Evolutionary conservation across 768 basidiomycete species (phyloP).

Genomic region (Lentinula aciculospora): DNA sequence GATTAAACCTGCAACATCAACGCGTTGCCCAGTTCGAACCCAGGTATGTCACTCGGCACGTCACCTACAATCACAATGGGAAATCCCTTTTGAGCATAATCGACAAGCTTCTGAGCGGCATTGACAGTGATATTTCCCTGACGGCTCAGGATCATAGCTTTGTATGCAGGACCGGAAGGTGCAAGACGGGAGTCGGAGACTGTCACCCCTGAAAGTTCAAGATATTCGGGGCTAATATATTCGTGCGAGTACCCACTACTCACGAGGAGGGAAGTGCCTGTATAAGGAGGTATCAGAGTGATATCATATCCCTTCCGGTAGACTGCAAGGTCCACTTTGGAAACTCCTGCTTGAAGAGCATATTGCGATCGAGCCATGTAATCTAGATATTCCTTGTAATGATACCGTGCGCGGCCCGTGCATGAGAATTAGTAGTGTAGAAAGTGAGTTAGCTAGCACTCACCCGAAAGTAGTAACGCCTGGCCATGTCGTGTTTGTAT

Average conservation of each 20-base stretch:
- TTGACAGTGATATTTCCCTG: constrained; percentile 11
- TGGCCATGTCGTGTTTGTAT: constrained; percentile 12
- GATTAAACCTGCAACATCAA: constrained; percentile 9
- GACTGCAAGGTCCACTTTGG: constrained; percentile 12
- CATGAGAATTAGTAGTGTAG: too few relatives aligned
- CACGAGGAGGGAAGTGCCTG: constrained; percentile 8
- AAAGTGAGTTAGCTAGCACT: background rate
- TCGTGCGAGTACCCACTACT: constrained; percentile 11
- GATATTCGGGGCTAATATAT: constrained; percentile 13
- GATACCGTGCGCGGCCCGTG: constrained; percentile 10
- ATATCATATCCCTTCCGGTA: constrained; percentile 13
- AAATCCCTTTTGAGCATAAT: constrained; percentile 12
- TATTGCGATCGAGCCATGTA: constrained; percentile 12
- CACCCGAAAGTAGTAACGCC: constrained; percentile 7
- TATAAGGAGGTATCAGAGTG: constrained; percentile 6
- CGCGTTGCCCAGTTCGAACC: constrained; percentile 8
- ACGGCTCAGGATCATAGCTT: constrained; percentile 11
- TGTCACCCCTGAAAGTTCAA: constrained; percentile 12
- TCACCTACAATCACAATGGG: constrained; percentile 9
- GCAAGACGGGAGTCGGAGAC: constrained; percentile 11
- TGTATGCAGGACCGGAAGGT: constrained; percentile 11
- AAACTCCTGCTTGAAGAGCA: constrained; percentile 9
- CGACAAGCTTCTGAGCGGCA: constrained; percentile 9
- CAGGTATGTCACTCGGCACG: constrained; percentile 13
- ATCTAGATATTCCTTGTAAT: constrained; percentile 12